Conservation (phyloP, 164 flowering plant species). For the Chimonanthus salicifolius region DNA sequence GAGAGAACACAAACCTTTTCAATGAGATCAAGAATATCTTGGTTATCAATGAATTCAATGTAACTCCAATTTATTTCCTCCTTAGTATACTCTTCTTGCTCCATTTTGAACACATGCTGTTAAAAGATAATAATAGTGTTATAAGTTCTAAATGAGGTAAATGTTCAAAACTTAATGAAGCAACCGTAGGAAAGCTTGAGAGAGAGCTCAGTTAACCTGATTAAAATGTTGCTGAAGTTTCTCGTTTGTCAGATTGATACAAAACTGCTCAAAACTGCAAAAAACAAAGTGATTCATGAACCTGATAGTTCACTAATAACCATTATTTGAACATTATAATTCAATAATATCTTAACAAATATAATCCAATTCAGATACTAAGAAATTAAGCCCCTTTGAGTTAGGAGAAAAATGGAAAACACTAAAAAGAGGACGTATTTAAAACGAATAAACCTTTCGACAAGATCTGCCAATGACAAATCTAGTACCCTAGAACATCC, state of each 20-base stretch:
- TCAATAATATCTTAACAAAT: neutral
- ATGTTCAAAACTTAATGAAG: neutral
- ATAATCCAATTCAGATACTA: neutral
- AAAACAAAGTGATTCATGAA: neutral
- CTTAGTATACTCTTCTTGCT: slow-evolving; percentile 97
- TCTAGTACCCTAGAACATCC: too few relatives aligned
- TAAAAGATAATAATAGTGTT: slow-evolving; percentile 8
- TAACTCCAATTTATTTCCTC: slow-evolving; percentile 99
- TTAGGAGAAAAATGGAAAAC: too few relatives aligned
- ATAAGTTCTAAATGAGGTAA: neutral
- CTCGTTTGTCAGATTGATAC: slow-evolving; percentile 99
- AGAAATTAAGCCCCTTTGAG: too few relatives aligned
- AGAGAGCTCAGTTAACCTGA: slow-evolving; percentile 59
- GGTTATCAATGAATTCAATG: slow-evolving; percentile 94
- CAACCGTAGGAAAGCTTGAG: neutral
- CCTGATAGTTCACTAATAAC: neutral
- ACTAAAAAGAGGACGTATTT: too few relatives aligned
- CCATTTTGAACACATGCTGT: slow-evolving; percentile 99
- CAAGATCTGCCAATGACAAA: too few relatives aligned
- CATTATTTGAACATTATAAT: neutral
- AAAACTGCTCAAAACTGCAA: slow-evolving; percentile 97
- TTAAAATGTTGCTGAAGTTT: slow-evolving; percentile 99
- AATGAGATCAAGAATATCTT: slow-evolving; percentile 92
- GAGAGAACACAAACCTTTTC: slow-evolving; percentile 63
- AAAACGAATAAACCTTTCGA: too few relatives aligned